A percentile compares a stretch with the other conserved stretches of the same genome.
phyloP scores from a whole-genome alignment of 176 grass and related monocot species.

The Oryza glumipatula region DNA sequence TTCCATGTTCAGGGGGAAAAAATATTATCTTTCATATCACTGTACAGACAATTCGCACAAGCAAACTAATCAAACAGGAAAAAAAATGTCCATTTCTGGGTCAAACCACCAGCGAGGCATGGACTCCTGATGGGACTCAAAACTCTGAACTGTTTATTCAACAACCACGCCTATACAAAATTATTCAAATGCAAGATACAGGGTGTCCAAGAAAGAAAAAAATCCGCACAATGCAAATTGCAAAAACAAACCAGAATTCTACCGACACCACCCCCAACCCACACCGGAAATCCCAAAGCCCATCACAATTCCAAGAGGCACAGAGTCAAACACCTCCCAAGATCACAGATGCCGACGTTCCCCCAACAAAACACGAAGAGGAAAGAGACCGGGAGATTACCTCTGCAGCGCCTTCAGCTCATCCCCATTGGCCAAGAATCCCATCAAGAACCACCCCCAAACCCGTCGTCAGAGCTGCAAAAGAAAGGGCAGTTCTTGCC shows the following conservation, averaged over 20 bases:
- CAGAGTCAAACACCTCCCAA: conserved; percentile 24
- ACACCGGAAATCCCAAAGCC: conserved; percentile 11
- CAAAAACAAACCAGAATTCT: conserved; percentile 27
- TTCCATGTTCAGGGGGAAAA: conserved; percentile 16
- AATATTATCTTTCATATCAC: conserved; percentile 12
- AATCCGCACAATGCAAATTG: conserved; percentile 42
- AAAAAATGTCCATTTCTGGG: conserved; percentile 7
- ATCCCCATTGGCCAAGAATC: conserved; percentile 40
- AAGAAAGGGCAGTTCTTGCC: conserved; percentile 14
- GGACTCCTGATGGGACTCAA: conserved; percentile 17
- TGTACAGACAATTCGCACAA: neutral
- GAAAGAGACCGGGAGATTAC: conserved; percentile 28
- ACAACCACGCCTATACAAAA: conserved; percentile 16
- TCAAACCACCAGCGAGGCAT: neutral
- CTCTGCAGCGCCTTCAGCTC: conserved; percentile 32
- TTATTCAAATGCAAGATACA: conserved; percentile 1
- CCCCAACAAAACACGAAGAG: conserved; percentile 9
- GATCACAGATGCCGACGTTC: conserved; percentile 14
- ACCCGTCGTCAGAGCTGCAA: neutral
- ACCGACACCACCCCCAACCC: neutral
- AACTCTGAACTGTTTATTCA: conserved; percentile 13
- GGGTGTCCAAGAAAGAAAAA: too few relatives aligned
- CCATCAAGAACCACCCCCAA: neutral
- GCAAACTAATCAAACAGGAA: conserved; percentile 42
- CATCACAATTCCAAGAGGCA: conserved; percentile 20